These are phyloP conservation scores for Solanum etuberosum DNA, from an alignment of 257 asterid genomes.

Conservation along the genomic window DNA sequence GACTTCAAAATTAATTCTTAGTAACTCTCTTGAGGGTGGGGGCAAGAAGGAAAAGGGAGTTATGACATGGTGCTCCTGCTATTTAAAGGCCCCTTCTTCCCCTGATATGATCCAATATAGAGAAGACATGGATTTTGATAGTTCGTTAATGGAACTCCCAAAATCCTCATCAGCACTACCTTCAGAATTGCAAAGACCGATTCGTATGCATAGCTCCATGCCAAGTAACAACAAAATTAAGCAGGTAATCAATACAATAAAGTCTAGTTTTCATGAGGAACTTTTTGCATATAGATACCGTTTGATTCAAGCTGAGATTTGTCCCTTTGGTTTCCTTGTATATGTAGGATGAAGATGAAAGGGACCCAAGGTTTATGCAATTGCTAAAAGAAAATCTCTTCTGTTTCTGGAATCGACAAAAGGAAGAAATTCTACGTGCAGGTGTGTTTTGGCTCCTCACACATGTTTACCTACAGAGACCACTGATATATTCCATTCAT, in stretches of 20 bases:
- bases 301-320: neutral
- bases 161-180: neutral
- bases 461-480: neutral
- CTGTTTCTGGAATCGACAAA: conserved; percentile 20
- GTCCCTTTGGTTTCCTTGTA: neutral
- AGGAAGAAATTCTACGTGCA: conserved; percentile 8
- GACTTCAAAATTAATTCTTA: neutral
- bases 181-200: neutral
- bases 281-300: neutral
- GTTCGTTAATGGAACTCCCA: neutral
- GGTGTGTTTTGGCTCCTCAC: neutral
- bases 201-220: neutral
- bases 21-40: neutral
- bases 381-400: conserved; percentile 9
- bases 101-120: neutral
- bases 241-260: neutral
- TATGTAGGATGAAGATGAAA: neutral
- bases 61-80: neutral
- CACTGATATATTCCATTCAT: neutral
- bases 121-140: neutral
- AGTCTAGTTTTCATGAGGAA: neutral
- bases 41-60: neutral
- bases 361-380: neutral
- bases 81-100: neutral
- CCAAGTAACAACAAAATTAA: neutral